Conservation (phyloP, 129 eudicot species). For the Kitagawia praeruptora region DNA sequence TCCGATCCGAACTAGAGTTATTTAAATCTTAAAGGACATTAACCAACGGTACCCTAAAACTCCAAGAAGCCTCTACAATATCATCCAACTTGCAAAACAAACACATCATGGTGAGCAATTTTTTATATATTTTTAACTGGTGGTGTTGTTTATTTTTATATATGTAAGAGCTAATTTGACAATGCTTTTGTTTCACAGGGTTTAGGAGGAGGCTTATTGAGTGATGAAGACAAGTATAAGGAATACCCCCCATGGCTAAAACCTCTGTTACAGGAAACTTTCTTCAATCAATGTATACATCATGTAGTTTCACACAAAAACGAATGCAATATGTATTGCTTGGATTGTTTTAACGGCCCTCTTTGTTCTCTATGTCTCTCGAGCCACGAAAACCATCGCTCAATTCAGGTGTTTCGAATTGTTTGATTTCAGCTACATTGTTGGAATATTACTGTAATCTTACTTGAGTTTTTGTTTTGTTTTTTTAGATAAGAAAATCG, state of each 20-base stretch:
- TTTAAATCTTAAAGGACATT: no score
- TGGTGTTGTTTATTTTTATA: no score
- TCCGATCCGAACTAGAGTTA: no score
- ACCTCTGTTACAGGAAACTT: conserved; percentile 48
- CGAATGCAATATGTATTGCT: conserved; percentile 19
- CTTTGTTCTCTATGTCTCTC: conserved; percentile 74
- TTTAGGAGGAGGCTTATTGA: conserved; percentile 32
- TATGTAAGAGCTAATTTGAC: no score
- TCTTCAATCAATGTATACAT: conserved; percentile 60
- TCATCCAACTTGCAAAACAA: no score
- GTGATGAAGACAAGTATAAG: conserved; percentile 45
- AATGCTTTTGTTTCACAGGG: conserved; percentile 29
- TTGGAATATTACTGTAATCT: not conserved
- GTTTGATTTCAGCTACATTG: no score
- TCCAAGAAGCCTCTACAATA: no score
- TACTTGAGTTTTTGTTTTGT: not conserved
- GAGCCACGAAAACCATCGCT: conserved; percentile 66
- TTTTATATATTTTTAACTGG: no score
- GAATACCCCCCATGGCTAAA: conserved; percentile 94
- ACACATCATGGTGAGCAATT: no score
- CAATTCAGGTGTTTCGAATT: conserved; percentile 55
- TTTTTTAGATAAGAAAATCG: conserved; percentile 70
- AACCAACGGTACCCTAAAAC: no score
- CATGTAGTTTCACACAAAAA: conserved; percentile 74
- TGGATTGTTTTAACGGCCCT: conserved; percentile 70